phyloP scores from a whole-genome alignment of 768 basidiomycete species.

The Leccinum sublutescens region DNA sequence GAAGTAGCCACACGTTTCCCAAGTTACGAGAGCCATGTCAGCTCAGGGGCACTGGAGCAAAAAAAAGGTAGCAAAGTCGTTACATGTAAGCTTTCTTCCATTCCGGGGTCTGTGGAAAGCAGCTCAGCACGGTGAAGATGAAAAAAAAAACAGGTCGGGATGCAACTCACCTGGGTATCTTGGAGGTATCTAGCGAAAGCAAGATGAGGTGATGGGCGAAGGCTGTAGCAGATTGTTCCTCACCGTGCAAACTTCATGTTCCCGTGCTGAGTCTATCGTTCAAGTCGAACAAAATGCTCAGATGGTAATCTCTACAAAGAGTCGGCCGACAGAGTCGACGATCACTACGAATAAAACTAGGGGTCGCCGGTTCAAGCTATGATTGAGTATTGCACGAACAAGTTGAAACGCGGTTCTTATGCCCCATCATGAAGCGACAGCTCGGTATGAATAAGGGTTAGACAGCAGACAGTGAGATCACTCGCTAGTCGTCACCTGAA shows the following conservation, averaged over 20 bases:
- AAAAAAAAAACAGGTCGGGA: neutral
- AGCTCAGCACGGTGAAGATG: neutral
- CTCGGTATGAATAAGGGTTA: neutral
- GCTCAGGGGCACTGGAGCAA: neutral
- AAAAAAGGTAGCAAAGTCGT: neutral
- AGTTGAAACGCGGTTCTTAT: neutral
- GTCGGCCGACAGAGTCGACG: neutral
- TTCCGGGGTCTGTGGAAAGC: conserved; percentile 57
- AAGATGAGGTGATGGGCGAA: neutral
- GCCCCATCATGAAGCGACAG: neutral
- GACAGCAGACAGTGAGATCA: neutral
- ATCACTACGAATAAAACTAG: neutral
- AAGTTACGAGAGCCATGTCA: neutral
- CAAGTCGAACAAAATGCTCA: neutral
- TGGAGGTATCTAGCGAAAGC: conserved; percentile 51
- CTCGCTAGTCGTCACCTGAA: neutral
- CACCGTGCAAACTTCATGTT: conserved; percentile 63
- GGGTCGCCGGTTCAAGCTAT: neutral
- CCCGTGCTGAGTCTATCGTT: neutral
- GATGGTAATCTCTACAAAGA: neutral
- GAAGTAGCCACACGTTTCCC: neutral
- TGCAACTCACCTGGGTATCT: conserved; percentile 56
- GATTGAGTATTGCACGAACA: neutral
- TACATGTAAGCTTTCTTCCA: conserved; percentile 39
- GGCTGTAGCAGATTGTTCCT: conserved; percentile 11